Evolutionary conservation across 805 yeast genomes (phyloP).

Genomic region (Hanseniaspora clermontiae): DNA sequence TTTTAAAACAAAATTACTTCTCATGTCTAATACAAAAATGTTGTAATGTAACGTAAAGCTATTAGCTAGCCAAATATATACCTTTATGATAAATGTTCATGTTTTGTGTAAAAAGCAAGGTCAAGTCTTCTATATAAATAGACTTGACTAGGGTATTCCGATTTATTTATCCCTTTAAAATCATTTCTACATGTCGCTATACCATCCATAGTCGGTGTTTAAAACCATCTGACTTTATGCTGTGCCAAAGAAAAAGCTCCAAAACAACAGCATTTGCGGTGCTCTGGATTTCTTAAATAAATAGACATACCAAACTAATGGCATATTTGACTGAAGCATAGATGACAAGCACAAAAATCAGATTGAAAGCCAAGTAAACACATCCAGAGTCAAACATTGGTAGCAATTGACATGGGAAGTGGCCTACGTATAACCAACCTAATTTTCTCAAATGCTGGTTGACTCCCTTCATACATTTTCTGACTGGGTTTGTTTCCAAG

Average conservation of each 20-base stretch:
- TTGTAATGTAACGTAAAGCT: neutral
- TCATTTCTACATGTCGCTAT: too few relatives aligned
- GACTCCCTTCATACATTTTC: neutral
- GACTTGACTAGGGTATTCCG: neutral
- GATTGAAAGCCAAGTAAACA: conserved; percentile 9
- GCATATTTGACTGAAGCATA: conserved; percentile 7
- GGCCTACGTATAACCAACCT: conserved; percentile 12
- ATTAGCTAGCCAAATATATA: neutral
- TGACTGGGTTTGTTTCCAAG: neutral
- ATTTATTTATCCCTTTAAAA: neutral
- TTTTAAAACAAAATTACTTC: too few relatives aligned
- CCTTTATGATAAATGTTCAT: neutral
- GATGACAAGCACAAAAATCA: neutral
- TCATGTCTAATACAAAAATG: too few relatives aligned
- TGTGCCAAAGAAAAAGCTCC: neutral
- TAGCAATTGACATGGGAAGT: conserved; percentile 13
- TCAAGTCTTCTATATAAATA: neutral
- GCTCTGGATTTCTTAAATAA: neutral
- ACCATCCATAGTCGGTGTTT: too few relatives aligned
- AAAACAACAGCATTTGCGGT: neutral
- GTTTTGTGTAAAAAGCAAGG: neutral
- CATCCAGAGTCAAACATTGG: conserved; percentile 10
- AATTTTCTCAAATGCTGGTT: conserved; percentile 3
- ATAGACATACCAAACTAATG: conserved; percentile 21
- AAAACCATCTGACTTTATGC: too few relatives aligned